These are phyloP conservation scores for Microdochium trichocladiopsis DNA, from an alignment of 2,329 filamentous ascomycete genomes.

Conservation along the genomic window DNA sequence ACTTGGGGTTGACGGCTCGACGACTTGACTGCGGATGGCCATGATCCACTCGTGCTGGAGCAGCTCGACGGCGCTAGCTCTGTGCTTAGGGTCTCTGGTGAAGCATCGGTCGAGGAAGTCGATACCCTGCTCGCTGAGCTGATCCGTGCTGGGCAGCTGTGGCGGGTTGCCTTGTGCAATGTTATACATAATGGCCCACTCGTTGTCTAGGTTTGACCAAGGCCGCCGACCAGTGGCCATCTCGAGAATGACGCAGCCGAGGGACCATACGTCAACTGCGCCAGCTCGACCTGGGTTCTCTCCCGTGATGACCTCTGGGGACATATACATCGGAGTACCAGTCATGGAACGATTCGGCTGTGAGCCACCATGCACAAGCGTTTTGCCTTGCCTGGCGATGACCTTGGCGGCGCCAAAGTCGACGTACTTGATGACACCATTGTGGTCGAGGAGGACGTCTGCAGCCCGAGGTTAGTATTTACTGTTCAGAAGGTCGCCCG, in stretches of 20 bases:
- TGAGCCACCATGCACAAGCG: conserved; percentile 60
- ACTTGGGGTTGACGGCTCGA: conserved; percentile 57
- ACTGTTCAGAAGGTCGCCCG: conserved; percentile 5
- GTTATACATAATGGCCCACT: conserved; percentile 99
- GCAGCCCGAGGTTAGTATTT: conserved; percentile 14
- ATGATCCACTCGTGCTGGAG: conserved; percentile 90
- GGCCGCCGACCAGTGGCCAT: conserved; percentile 94
- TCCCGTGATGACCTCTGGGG: conserved; percentile 94
- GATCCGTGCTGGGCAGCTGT: conserved; percentile 72
- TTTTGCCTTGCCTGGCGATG: conserved; percentile 88
- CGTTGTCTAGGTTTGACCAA: conserved; percentile 94
- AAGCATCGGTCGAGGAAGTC: conserved; percentile 89
- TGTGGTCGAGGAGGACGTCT: conserved; percentile 95
- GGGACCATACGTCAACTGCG: conserved; percentile 90
- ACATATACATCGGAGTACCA: conserved; percentile 99
- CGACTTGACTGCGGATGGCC: conserved; percentile 56
- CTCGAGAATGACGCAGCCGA: conserved; percentile 93
- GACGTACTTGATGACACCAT: conserved; percentile 98
- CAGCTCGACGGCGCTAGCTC: conserved; percentile 79
- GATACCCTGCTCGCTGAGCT: conserved; percentile 76
- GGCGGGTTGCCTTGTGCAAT: conserved; percentile 96
- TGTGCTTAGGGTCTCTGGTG: conserved; percentile 68
- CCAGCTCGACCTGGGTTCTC: conserved; percentile 74
- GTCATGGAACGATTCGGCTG: conserved; percentile 86
- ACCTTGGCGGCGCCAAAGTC: conserved; percentile 98